Conservation (phyloP, 2,329 filamentous ascomycete species). For the Cytospora leucostoma region DNA sequence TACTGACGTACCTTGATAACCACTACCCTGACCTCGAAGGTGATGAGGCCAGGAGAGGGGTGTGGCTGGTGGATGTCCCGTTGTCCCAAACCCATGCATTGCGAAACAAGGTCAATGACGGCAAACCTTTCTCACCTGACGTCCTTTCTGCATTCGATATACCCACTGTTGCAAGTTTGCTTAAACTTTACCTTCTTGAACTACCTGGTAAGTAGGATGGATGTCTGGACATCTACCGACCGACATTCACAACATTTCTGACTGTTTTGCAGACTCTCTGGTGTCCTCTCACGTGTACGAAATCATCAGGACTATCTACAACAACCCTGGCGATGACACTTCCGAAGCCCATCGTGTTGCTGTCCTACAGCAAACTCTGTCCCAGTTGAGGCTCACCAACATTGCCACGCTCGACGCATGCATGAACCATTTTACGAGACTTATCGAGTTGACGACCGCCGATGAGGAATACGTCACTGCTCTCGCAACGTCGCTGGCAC, state of each 20-base stretch:
- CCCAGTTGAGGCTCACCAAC: slow-evolving; percentile 91
- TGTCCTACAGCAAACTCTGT: slow-evolving; percentile 92
- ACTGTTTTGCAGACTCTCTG: slow-evolving; percentile 71
- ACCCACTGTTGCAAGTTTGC: slow-evolving; percentile 85
- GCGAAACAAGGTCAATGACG: slow-evolving; percentile 80
- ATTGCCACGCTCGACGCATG: slow-evolving; percentile 98
- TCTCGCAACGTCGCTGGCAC: slow-evolving; percentile 74
- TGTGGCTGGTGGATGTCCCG: slow-evolving; percentile 94
- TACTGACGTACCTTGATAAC: slow-evolving; percentile 92
- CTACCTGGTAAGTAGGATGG: slow-evolving; percentile 71
- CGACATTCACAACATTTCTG: slow-evolving; percentile 30
- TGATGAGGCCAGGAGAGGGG: slow-evolving; percentile 85
- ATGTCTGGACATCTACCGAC: neutral
- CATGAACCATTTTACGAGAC: slow-evolving; percentile 95
- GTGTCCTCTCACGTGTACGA: slow-evolving; percentile 98
- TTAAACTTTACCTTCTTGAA: slow-evolving; percentile 94
- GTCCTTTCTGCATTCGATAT: slow-evolving; percentile 87
- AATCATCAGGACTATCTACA: slow-evolving; percentile 97
- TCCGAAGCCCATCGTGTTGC: slow-evolving; percentile 79
- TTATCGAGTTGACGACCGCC: slow-evolving; percentile 95
- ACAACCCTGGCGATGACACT: slow-evolving; percentile 59
- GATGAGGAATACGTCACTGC: slow-evolving; percentile 81
- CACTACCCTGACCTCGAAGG: slow-evolving; percentile 97
- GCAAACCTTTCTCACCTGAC: slow-evolving; percentile 75
- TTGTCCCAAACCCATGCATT: slow-evolving; percentile 82